phyloP scores from a whole-genome alignment of 106 monocot genomes.

The Allium sativum region DNA sequence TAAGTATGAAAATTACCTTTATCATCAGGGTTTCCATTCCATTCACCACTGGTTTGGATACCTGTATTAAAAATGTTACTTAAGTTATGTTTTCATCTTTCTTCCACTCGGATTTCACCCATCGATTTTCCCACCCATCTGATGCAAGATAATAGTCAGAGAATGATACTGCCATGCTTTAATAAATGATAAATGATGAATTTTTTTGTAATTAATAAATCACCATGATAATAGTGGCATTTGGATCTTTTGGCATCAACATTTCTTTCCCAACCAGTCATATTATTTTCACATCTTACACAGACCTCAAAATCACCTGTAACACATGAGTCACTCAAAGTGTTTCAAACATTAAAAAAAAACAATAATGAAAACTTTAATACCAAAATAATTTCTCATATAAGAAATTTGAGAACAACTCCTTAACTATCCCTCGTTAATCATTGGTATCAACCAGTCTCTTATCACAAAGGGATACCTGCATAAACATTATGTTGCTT shows the following conservation, averaged over 20 bases:
- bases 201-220: neutral
- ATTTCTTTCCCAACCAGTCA: conserved; percentile 98
- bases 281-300: conserved; percentile 70
- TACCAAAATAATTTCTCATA: conserved; percentile 32
- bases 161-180: too few relatives aligned
- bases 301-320: conserved; percentile 93
- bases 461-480: conserved; percentile 98
- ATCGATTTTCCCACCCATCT: too few relatives aligned
- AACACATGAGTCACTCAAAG: neutral
- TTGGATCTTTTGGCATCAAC: conserved; percentile 97
- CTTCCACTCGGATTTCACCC: too few relatives aligned
- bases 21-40: too few relatives aligned
- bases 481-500: neutral
- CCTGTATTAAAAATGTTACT: too few relatives aligned
- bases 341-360: neutral
- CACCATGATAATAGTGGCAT: conserved; percentile 93
- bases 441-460: conserved; percentile 91
- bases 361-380: neutral
- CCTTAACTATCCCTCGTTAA: conserved; percentile 89
- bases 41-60: too few relatives aligned
- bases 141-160: too few relatives aligned
- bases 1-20: too few relatives aligned
- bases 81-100: too few relatives aligned
- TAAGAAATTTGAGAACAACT: conserved; percentile 95
- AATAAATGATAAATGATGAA: too few relatives aligned